These are phyloP conservation scores for Aspergillus eucalypticola DNA, from an alignment of 2,329 filamentous ascomycete species.

Conservation along the genomic window DNA sequence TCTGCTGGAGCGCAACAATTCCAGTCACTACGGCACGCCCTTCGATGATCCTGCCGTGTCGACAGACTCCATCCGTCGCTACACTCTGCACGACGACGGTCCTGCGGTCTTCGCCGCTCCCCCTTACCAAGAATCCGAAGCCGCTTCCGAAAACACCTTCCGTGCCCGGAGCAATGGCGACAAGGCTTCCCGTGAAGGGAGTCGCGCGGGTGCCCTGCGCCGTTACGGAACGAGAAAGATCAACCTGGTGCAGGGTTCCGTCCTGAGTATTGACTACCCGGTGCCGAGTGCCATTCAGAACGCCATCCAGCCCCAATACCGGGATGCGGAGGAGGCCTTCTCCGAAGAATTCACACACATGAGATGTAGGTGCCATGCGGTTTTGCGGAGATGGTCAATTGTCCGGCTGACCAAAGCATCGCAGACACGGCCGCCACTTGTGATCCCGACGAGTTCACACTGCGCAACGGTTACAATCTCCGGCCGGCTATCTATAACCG, in stretches of 20 bases:
- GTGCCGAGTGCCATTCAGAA: conserved; percentile 97
- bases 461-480: conserved; percentile 98
- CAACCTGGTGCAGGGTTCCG: conserved; percentile 94
- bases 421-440: conserved; percentile 89
- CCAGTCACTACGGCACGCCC: conserved; percentile 46
- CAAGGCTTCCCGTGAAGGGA: conserved; percentile 5
- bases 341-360: conserved; percentile 92
- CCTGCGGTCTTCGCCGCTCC: conserved; percentile 55
- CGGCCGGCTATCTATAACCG: conserved; percentile 98
- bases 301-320: conserved; percentile 87
- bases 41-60: conserved; percentile 51
- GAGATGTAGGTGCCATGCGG: conserved; percentile 63
- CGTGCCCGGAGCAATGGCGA: conserved; percentile 41
- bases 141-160: conserved; percentile 26
- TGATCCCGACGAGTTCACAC: conserved; percentile 95
- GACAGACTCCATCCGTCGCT: conserved; percentile 33
- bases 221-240: conserved; percentile 94
- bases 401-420: conserved; percentile 9
- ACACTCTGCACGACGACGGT: conserved; percentile 49
- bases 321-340: conserved; percentile 80
- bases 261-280: conserved; percentile 94
- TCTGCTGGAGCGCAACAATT: conserved; percentile 36
- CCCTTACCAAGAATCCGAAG: conserved; percentile 61
- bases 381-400: not conserved
- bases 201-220: conserved; percentile 57